phyloP scores from a whole-genome alignment of 768 basidiomycete species.

The Tephrocybe sp. region DNA sequence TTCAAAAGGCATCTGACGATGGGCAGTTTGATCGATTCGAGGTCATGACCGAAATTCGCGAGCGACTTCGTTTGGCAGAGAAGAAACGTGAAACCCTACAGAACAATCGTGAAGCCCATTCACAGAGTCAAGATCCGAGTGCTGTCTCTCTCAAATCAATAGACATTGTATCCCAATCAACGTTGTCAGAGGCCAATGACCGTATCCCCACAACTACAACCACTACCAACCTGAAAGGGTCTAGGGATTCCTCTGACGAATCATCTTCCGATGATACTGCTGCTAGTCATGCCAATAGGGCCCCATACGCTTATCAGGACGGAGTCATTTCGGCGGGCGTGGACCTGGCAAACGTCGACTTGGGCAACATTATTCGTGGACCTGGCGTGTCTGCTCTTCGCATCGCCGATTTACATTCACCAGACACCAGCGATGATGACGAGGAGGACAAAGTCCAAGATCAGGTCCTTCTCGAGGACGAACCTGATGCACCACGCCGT shows the following conservation, averaged over 20 bases:
- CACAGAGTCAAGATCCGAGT: background rate
- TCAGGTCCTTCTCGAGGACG: slow-evolving; percentile 33
- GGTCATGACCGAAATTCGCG: slow-evolving; percentile 42
- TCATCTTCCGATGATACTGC: slow-evolving; percentile 2
- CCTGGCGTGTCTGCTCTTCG: slow-evolving; percentile 26
- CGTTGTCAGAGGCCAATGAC: background rate
- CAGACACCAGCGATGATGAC: slow-evolving; percentile 39
- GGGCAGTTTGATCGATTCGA: slow-evolving; percentile 21
- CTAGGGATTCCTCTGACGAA: slow-evolving; percentile 10
- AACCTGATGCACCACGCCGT: slow-evolving; percentile 26
- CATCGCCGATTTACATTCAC: slow-evolving; percentile 34
- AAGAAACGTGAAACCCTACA: background rate
- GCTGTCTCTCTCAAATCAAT: background rate
- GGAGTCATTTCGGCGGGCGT: slow-evolving; percentile 27
- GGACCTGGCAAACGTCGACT: slow-evolving; percentile 35
- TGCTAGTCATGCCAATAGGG: slow-evolving; percentile 1
- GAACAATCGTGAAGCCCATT: background rate
- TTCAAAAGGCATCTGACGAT: slow-evolving; percentile 28
- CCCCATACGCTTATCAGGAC: slow-evolving; percentile 23
- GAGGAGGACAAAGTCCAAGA: slow-evolving; percentile 41
- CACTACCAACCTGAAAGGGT: too few species aligned
- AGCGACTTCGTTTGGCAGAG: slow-evolving; percentile 18
- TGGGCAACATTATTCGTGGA: slow-evolving; percentile 38
- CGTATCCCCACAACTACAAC: background rate
- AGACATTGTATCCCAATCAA: background rate